Conservation (phyloP, 2,329 filamentous ascomycete genomes). For the Colletotrichum tanaceti region DNA sequence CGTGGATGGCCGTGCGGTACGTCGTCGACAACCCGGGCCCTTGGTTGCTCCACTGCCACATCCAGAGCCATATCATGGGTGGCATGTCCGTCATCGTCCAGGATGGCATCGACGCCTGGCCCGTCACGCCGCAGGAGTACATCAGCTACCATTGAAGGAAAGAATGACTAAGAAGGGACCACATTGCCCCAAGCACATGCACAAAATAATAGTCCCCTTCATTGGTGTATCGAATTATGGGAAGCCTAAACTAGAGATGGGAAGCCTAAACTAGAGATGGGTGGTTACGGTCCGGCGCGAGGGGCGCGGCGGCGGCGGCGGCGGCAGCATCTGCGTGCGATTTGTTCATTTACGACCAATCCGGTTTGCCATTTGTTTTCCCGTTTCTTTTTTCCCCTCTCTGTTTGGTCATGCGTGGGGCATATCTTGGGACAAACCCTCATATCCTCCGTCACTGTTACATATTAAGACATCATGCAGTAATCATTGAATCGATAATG, state of each 20-base stretch:
- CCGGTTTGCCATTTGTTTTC: conserved; percentile 5
- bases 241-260: conserved; percentile 5
- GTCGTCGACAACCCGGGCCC: conserved; percentile 64
- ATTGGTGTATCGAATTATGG: conserved; percentile 19
- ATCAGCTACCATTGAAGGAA: conserved; percentile 21
- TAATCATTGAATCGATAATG: conserved; percentile 37
- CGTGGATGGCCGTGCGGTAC: conserved; percentile 65
- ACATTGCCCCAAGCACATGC: neutral
- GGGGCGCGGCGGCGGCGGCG: neutral
- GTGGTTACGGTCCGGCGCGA: conserved; percentile 16
- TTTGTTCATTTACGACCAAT: conserved; percentile 24
- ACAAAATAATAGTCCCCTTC: neutral
- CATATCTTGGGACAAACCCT: conserved; percentile 15
- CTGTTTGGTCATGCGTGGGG: neutral
- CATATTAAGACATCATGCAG: conserved; percentile 34
- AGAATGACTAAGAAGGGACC: neutral
- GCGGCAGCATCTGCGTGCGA: conserved; percentile 26
- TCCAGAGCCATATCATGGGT: conserved; percentile 63
- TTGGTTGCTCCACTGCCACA: conserved; percentile 68
- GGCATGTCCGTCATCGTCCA: conserved; percentile 67
- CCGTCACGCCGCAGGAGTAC: conserved; percentile 55
- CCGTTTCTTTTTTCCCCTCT: neutral
- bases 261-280: conserved; percentile 6
- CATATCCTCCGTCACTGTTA: conserved; percentile 18
- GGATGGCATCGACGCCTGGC: conserved; percentile 60